These are phyloP conservation scores for Suillus fuscotomentosus DNA, from an alignment of 768 basidiomycete genomes.

Conservation along the genomic window DNA sequence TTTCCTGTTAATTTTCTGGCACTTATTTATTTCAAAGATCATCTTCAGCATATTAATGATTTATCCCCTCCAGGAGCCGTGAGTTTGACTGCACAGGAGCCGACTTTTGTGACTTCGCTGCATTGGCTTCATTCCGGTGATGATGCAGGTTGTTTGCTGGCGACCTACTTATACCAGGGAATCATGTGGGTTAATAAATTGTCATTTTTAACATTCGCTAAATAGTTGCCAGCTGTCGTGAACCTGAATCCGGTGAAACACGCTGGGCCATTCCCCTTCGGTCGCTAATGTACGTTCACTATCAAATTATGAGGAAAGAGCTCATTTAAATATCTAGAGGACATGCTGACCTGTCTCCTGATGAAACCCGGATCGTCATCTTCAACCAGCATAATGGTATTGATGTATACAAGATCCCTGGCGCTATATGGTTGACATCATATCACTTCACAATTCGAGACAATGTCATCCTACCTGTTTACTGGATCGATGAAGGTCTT, in stretches of 20 bases:
- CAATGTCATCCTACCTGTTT: neutral
- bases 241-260: neutral
- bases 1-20: neutral
- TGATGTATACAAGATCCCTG: constrained; percentile 2
- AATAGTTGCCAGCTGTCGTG: neutral
- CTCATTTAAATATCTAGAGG: neutral
- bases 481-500: constrained; percentile 1
- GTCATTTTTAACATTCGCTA: no score
- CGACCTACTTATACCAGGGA: constrained; percentile 6
- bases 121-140: constrained; percentile 2
- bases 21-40: neutral
- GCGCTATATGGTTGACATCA: neutral
- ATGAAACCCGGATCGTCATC: neutral
- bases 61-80: neutral
- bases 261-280: constrained; percentile 4
- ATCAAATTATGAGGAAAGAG: neutral
- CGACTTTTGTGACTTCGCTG: constrained; percentile 1
- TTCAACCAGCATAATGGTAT: constrained; percentile 4
- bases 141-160: constrained; percentile 4
- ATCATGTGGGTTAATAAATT: neutral
- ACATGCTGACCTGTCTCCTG: constrained; percentile 5
- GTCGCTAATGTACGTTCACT: neutral
- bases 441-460: neutral
- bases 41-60: neutral
- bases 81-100: neutral